Percentiles rank a stretch among this genome's conserved stretches.
phyloP scores from a whole-genome alignment of 2,329 filamentous ascomycete genomes.

The Diaporthe eres region DNA sequence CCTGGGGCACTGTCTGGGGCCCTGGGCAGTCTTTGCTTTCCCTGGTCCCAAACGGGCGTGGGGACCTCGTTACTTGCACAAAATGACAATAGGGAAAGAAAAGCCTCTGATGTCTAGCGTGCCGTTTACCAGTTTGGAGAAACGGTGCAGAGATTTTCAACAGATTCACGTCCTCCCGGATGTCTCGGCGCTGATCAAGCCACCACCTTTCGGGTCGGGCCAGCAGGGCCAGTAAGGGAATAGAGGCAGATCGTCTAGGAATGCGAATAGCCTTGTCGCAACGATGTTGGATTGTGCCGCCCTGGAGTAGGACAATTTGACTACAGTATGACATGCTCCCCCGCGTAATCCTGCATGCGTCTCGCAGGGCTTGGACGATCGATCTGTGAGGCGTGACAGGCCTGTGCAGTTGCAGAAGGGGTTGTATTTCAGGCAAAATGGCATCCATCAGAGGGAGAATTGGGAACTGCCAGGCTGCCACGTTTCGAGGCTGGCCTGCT shows the following conservation, averaged over 20 bases:
- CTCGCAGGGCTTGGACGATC: constrained; percentile 6
- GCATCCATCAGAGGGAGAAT: neutral
- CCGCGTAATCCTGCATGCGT: constrained; percentile 25
- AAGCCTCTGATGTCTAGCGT: neutral
- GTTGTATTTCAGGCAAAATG: neutral
- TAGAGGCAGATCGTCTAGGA: neutral
- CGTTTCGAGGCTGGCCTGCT: constrained; percentile 29
- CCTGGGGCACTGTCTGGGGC: constrained; percentile 1
- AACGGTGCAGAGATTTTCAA: constrained; percentile 27
- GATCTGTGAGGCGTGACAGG: constrained; percentile 10
- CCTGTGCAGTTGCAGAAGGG: constrained; percentile 16
- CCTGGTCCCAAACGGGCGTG: constrained; percentile 8
- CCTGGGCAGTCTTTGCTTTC: neutral
- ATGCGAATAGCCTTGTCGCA: constrained; percentile 21
- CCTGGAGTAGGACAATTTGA: neutral
- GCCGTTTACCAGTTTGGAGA: neutral
- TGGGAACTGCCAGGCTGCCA: constrained; percentile 25
- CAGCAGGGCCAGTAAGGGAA: constrained; percentile 1
- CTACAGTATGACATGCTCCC: constrained; percentile 11
- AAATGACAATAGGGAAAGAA: neutral
- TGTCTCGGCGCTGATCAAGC: constrained; percentile 34
- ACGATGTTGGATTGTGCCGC: neutral
- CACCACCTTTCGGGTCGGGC: constrained; percentile 21
- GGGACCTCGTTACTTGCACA: constrained; percentile 23
- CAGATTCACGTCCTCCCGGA: constrained; percentile 21